These are phyloP conservation scores for Noccaea bulbosa DNA, from an alignment of 345 rosid species.

Conservation along the genomic window DNA sequence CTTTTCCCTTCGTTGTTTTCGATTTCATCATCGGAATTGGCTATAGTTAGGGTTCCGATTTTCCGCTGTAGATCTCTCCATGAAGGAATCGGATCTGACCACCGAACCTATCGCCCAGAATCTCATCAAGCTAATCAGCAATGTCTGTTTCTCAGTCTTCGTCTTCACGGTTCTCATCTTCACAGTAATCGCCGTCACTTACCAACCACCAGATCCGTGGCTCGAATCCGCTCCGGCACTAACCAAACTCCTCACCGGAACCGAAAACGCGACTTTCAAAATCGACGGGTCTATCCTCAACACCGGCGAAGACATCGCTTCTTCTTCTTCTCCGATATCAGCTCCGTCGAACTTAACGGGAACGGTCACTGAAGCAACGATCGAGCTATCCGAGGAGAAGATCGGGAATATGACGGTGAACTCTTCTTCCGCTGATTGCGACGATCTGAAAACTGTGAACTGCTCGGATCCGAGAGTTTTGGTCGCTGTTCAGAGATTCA, in stretches of 20 bases:
- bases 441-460: conserved; percentile 59
- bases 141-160: conserved; percentile 90
- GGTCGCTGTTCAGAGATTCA: conserved; percentile 78
- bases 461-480: conserved; percentile 83
- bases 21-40: conserved; percentile 2
- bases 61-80: conserved; percentile 18
- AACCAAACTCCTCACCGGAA: conserved; percentile 68
- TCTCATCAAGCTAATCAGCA: conserved; percentile 76
- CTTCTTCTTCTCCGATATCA: conserved; percentile 29
- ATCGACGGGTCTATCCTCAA: conserved; percentile 67
- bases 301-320: conserved; percentile 81
- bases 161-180: conserved; percentile 82
- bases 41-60: background rate
- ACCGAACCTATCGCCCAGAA: conserved; percentile 84
- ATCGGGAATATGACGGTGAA: conserved; percentile 47
- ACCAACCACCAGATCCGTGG: conserved; percentile 98
- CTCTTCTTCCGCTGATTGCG: conserved; percentile 47
- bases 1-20: background rate
- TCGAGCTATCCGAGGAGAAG: conserved; percentile 54
- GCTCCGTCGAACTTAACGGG: conserved; percentile 40
- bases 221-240: conserved; percentile 88
- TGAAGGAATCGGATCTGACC: conserved; percentile 69
- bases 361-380: conserved; percentile 54
- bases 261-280: conserved; percentile 80
- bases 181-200: conserved; percentile 83